These are phyloP conservation scores for Penicillium capsulatum DNA, from an alignment of 2,329 filamentous ascomycete species.

Conservation along the genomic window DNA sequence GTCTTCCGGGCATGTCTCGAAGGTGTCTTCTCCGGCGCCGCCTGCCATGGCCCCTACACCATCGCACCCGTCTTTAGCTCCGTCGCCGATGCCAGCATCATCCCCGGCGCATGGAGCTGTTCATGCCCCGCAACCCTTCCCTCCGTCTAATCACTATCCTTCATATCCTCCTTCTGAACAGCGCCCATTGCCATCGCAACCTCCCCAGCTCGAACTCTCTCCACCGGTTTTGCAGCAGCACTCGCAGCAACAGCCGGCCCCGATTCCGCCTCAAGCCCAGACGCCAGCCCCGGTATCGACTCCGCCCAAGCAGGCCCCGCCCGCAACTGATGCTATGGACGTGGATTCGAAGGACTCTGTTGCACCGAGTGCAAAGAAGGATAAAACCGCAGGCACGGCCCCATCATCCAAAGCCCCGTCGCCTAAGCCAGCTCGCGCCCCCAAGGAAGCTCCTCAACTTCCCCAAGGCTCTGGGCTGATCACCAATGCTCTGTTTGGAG, in stretches of 20 bases:
- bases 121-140: slow-evolving; percentile 15
- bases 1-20: slow-evolving; percentile 26
- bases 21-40: slow-evolving; percentile 25
- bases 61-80: slow-evolving; percentile 22
- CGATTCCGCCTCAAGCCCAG: slow-evolving; percentile 15
- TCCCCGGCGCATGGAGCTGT: slow-evolving; percentile 22
- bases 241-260: slow-evolving; percentile 15
- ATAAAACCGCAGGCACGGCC: slow-evolving; percentile 45
- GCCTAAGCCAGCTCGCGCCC: slow-evolving; percentile 51
- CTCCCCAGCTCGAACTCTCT: slow-evolving; percentile 19
- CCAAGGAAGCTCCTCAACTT: slow-evolving; percentile 55
- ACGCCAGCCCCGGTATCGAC: slow-evolving; percentile 15
- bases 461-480: slow-evolving; percentile 62
- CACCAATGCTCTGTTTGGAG: slow-evolving; percentile 57
- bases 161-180: slow-evolving; percentile 23
- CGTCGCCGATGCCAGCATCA: slow-evolving; percentile 21
- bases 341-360: slow-evolving; percentile 30
- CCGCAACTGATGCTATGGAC: slow-evolving; percentile 28
- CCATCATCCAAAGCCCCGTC: slow-evolving; percentile 51
- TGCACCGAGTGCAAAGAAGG: slow-evolving; percentile 37
- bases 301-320: slow-evolving; percentile 12
- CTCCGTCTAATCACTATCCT: slow-evolving; percentile 15
- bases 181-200: slow-evolving; percentile 23
- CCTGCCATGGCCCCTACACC: slow-evolving; percentile 24
- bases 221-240: slow-evolving; percentile 16